A percentile compares a stretch with the other conserved stretches of the same genome.
These are phyloP conservation scores for Crataegus laevigata DNA, from an alignment of 306 rosid genomes.

Conservation along the genomic window DNA sequence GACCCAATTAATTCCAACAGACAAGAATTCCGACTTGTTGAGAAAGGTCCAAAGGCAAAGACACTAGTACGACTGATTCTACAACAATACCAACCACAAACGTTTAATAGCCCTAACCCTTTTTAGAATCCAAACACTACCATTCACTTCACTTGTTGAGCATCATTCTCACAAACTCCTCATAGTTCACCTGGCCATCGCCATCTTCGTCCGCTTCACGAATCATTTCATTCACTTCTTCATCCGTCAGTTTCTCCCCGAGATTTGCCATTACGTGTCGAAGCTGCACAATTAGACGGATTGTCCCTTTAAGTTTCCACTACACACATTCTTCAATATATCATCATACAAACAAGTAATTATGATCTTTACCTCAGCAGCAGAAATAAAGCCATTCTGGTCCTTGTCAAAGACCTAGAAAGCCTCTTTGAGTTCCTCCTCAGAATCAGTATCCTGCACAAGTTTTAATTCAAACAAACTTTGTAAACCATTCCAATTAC, in stretches of 20 bases:
- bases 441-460: slow-evolving; percentile 21
- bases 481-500: background rate
- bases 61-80: background rate
- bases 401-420: slow-evolving; percentile 28
- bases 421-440: slow-evolving; percentile 19
- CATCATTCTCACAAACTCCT: slow-evolving; percentile 28
- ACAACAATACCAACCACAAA: background rate
- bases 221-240: slow-evolving; percentile 25
- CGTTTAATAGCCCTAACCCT: background rate
- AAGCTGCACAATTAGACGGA: slow-evolving; percentile 3
- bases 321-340: background rate
- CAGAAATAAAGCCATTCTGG: slow-evolving; percentile 27
- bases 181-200: slow-evolving; percentile 28
- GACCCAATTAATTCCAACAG: background rate
- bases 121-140: background rate
- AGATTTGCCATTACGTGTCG: slow-evolving; percentile 26
- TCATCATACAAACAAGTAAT: background rate
- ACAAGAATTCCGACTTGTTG: background rate
- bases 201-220: slow-evolving; percentile 19
- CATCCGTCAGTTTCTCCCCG: slow-evolving; percentile 26
- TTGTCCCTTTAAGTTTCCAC: background rate
- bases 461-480: background rate
- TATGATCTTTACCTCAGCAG: slow-evolving; percentile 14
- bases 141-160: slow-evolving; percentile 7
- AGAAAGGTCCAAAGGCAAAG: background rate